phyloP scores from a whole-genome alignment of 176 grass and related monocot genomes.

The Poa pratensis region DNA sequence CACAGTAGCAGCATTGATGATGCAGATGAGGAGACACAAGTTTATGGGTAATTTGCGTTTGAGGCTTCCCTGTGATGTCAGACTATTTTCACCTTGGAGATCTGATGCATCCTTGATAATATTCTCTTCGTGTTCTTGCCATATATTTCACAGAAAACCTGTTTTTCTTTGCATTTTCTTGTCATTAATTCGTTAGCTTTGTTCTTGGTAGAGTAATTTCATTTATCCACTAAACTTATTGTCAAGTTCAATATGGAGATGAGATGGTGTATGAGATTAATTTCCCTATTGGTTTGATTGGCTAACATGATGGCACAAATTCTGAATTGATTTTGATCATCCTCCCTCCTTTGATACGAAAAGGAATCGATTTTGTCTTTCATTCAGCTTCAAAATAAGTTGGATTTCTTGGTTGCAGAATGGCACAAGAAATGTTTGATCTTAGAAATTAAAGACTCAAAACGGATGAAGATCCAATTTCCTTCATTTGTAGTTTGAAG shows the following conservation, averaged over 20 bases:
- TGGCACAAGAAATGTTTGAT: too few species aligned
- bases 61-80: background rate
- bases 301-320: background rate
- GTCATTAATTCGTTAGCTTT: too few species aligned
- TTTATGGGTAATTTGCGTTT: conserved; percentile 9
- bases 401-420: background rate
- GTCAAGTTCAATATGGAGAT: background rate
- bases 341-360: background rate
- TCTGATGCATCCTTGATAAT: background rate
- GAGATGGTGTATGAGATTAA: background rate
- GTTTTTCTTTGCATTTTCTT: too few species aligned
- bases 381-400: too few species aligned
- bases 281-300: conserved; percentile 13
- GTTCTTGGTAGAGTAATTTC: too few species aligned
- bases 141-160: too few species aligned
- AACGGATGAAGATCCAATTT: background rate
- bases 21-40: conserved; percentile 8
- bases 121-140: background rate
- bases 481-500: background rate
- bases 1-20: background rate
- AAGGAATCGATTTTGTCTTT: too few species aligned
- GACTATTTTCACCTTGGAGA: background rate
- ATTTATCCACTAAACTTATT: background rate
- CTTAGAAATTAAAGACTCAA: too few species aligned
- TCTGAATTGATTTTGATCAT: background rate